These are phyloP conservation scores for Auriscalpium microsporum DNA, from an alignment of 768 basidiomycete genomes.

Conservation along the genomic window DNA sequence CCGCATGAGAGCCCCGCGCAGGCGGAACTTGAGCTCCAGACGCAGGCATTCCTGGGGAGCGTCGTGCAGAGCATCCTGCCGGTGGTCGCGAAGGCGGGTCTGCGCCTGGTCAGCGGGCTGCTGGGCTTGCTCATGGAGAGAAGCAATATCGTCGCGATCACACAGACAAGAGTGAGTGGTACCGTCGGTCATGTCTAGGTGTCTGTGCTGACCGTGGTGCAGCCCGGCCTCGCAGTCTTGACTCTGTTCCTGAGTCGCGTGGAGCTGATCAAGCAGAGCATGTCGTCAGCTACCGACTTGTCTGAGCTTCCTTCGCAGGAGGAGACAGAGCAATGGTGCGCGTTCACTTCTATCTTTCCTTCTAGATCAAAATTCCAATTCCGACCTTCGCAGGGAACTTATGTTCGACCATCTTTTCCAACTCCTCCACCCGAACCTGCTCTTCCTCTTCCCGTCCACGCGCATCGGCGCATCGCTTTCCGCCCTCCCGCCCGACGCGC, in stretches of 20 bases:
- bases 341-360: not conserved
- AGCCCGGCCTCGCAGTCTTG: slow-evolving; percentile 90
- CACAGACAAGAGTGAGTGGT: slow-evolving; percentile 67
- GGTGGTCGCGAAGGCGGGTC: slow-evolving; percentile 67
- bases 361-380: slow-evolving; percentile 3
- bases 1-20: slow-evolving; percentile 53
- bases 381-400: slow-evolving; percentile 50
- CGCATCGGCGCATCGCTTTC: slow-evolving; percentile 42
- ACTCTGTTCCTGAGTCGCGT: slow-evolving; percentile 89
- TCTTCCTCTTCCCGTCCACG: slow-evolving; percentile 84
- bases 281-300: slow-evolving; percentile 40
- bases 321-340: slow-evolving; percentile 75
- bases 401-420: slow-evolving; percentile 87
- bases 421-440: slow-evolving; percentile 66
- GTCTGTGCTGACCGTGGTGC: not conserved
- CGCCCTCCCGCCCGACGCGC: slow-evolving; percentile 24
- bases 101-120: slow-evolving; percentile 81
- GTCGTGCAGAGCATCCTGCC: slow-evolving; percentile 83
- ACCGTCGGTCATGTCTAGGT: slow-evolving; percentile 1
- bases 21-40: slow-evolving; percentile 76
- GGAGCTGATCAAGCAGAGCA: slow-evolving; percentile 80
- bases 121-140: slow-evolving; percentile 76
- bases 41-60: slow-evolving; percentile 78
- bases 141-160: slow-evolving; percentile 62
- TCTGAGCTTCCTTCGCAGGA: slow-evolving; percentile 55